Evolutionary conservation across 1,139 yeast genomes (phyloP), one percentile per base, ranked within the genome.

Genomic region (Candida pseudoviswanathii): DNA sequence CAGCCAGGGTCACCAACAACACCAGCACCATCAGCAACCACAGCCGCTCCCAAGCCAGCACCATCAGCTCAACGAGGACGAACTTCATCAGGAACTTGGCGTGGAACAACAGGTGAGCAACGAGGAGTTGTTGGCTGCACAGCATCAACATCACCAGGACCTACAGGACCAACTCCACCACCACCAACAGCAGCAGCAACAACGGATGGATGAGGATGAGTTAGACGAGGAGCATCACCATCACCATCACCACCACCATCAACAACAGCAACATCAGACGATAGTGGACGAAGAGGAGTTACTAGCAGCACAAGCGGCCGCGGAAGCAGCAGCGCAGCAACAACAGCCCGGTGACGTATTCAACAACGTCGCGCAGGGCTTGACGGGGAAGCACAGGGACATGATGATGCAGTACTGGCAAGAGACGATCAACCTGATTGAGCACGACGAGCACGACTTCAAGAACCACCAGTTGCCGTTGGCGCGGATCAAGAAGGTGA

Each of bases 361-460:
- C 66, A 82, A 86, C 56, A 94, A 94, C 65, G 98, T 94, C 3
- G 97, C 96, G 1, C 97, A 90, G 63, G 99, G 99, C 1, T 76
- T 94, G 38, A 77, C 79, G 1, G 97, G 97, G 1, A 82, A 81
- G 52, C 87, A 91, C 67, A 80, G 91, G 54, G 94, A 89, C 59
- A 80, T 86, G 72, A 88, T 94, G 94, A 86, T 92, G 81, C 92
- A 88, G 57, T 94, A 92, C 66, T 94, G 99, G 99, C 99, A 94
- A 70, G 96, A 89, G 60, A 84, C 94, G 8, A 92, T 94, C 67
- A 91, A 91, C 66, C 82, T 86, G 51, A 90, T 94, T 48, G 99
- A 94, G 67, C 87, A 85, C 57, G 92, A 86, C 57, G 92, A 87
- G 53, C 96, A 87, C 64, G 96, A 91, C 67, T 94, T 94, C 71